Conservation (phyloP, 495 filamentous ascomycete genomes). For the Parathielavia hyrcaniae region DNA sequence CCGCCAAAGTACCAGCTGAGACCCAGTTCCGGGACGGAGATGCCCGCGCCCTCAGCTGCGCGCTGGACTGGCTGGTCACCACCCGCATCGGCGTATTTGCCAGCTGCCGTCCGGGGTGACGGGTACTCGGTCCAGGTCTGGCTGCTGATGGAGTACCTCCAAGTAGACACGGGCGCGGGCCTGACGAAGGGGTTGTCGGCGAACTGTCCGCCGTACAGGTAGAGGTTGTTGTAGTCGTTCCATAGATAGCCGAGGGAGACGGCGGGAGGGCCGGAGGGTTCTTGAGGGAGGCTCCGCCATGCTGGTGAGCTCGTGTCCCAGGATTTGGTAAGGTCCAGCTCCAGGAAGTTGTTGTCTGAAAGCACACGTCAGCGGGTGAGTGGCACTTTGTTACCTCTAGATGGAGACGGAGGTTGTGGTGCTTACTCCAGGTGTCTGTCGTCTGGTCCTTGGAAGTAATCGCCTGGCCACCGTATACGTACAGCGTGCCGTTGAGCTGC, state of each 20-base stretch:
- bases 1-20: conserved; percentile 72
- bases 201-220: conserved; percentile 66
- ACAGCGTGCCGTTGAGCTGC: conserved; percentile 64
- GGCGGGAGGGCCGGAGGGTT: conserved; percentile 61
- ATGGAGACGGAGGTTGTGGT: too few relatives aligned
- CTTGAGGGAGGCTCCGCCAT: conserved; percentile 53
- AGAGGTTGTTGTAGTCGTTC: conserved; percentile 60
- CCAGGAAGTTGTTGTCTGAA: conserved; percentile 63
- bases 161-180: conserved; percentile 53
- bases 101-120: conserved; percentile 49
- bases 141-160: conserved; percentile 58
- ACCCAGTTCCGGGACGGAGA: conserved; percentile 60
- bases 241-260: conserved; percentile 67
- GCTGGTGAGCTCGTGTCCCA: conserved; percentile 62
- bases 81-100: conserved; percentile 50
- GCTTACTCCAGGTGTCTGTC: conserved; percentile 57
- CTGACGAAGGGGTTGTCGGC: conserved; percentile 50
- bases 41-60: conserved; percentile 63
- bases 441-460: conserved; percentile 48
- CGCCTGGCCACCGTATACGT: conserved; percentile 66
- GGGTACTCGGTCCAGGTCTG: conserved; percentile 56
- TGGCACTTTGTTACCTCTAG: not conserved
- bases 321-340: conserved; percentile 56
- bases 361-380: conserved; percentile 21
- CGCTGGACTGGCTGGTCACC: conserved; percentile 52